Evolutionary conservation across 306 rosid genomes (phyloP), one percentile per base, ranked within the genome.

Genomic region (Vigna unguiculata): DNA sequence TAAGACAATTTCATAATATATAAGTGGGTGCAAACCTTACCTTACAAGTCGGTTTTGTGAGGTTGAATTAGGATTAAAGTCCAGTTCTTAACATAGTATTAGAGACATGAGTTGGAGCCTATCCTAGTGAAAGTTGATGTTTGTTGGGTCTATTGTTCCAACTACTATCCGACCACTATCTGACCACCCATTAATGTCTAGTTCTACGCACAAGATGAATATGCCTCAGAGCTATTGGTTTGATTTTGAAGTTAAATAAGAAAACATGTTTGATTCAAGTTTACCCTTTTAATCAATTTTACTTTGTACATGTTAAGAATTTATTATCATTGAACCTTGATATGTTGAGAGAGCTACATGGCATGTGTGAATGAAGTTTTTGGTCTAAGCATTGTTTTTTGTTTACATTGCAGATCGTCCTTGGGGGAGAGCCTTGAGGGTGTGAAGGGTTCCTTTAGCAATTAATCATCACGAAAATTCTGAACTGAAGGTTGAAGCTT

Each of bases 361-460:
- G 19, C 53, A 59, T 20, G 62, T 49, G 12, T 69, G 63, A 55
- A 63, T 21, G 74, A 64, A 32, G 34, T 70, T 64, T 74, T 46
- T 67, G 24, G 68, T 66, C 69, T 75, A 46, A 77, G n/a, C 54
- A 64, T 17, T 69, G 4, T 43, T 28, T 21, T 60, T 20, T 41
- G 12, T 77, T 77, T 75, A 71, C 28, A 36, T 86, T 81, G 90
- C 88, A 94, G 98, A 85, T 61, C 87, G 69, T 94, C 97, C 46
- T 13, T 86, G 81, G 98, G 97, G 49, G 98, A 91, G 90, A 94
- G 89, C 84, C 76, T 94, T 15, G 94, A 87, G 80, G 96, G 88
- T 81, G 85, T 94, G 51, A 94, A 82, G 86, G 96, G 96, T 78
- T 71, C 94, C 32, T 91, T 94, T 75, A 83, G 84, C 54, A 80